Base-by-base conservation (phyloP, 106 monocot species). In the Dioscorea zingiberensis region DNA sequence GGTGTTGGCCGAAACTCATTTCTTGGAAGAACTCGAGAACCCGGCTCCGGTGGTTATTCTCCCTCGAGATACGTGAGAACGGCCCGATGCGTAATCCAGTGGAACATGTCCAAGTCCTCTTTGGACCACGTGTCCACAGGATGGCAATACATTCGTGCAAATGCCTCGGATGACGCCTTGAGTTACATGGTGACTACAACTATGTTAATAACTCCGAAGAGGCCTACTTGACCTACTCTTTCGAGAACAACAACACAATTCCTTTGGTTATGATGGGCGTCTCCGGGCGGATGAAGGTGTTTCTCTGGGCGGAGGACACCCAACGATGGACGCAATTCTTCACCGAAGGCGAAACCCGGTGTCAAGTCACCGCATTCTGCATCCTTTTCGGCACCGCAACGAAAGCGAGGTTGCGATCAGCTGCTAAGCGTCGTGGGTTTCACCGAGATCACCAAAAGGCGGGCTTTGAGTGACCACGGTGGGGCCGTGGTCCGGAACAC, bases 371-470 rank as follows among this genome's bases (percentile, higher is more conserved):
- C 38, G 63, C 67, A 6, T 27, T 66, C 0, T 90, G 90, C 28
- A 86, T 83, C 0, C 29, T 81, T 0, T 86, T 77, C 10, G 83
- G 86, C 13, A 59, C 21, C 44, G 90, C 29, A 67, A 80, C 26
- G 56, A 38, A 29, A 54, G 47, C 25, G 25, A 1, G 19, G 9
- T 55, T 13, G 76, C 78, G 9, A 48, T 44, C 10, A 83, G 86
- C 59, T 71, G 48, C 18, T 91, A n/a, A n/a, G 86, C 22, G 13
- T 78, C 25, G 51, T 56, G 70, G 90, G 78, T 48, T 90, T 75
- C 59, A 49, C 64, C 26, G 54, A 68, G 58, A 26, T 63, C 65
- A 21, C 26, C 21, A 19, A 69, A 25, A 10, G 65, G 81, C 84
- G 80, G 77, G 63, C 66, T 51, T 29, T 59, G 63, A 55, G 63